phyloP scores from a whole-genome alignment of 2,329 filamentous ascomycete species.

The Aspergillus novofumigatus region DNA sequence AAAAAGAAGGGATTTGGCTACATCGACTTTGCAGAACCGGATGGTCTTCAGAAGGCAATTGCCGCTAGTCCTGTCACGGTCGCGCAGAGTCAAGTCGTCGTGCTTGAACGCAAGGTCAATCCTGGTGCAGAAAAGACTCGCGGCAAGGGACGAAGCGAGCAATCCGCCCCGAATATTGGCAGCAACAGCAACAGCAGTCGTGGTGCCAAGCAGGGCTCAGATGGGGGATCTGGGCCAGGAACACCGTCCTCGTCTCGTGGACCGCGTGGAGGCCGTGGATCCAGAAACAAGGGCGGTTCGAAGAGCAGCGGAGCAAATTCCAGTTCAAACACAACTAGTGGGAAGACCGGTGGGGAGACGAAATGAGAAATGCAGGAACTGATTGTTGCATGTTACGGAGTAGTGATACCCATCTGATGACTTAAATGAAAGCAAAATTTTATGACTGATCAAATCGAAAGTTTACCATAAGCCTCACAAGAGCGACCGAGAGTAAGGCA shows the following conservation, averaged over 20 bases:
- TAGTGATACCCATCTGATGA: neutral
- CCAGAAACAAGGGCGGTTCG: conserved; percentile 12
- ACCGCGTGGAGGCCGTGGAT: conserved; percentile 16
- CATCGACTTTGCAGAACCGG: conserved; percentile 75
- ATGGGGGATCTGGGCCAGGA: conserved; percentile 12
- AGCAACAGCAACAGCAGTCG: conserved; percentile 4
- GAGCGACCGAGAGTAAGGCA: neutral
- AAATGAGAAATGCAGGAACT: conserved; percentile 9
- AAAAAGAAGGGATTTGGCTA: conserved; percentile 94
- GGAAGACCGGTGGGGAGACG: conserved; percentile 8
- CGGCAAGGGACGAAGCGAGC: conserved; percentile 28
- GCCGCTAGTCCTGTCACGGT: conserved; percentile 76
- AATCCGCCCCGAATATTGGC: conserved; percentile 4
- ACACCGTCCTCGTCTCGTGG: conserved; percentile 12
- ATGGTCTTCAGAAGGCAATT: conserved; percentile 71
- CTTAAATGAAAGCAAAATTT: neutral
- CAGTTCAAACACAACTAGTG: conserved; percentile 7
- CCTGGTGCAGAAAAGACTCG: conserved; percentile 29
- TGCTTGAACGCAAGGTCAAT: conserved; percentile 59
- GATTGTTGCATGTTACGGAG: neutral
- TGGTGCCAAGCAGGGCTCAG: conserved; percentile 8
- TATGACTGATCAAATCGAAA: too few species aligned
- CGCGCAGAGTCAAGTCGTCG: conserved; percentile 79
- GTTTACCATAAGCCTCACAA: neutral
- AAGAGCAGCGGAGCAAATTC: conserved; percentile 9